phyloP scores from a whole-genome alignment of 23 red algal species.

The Gracilaria domingensis region DNA sequence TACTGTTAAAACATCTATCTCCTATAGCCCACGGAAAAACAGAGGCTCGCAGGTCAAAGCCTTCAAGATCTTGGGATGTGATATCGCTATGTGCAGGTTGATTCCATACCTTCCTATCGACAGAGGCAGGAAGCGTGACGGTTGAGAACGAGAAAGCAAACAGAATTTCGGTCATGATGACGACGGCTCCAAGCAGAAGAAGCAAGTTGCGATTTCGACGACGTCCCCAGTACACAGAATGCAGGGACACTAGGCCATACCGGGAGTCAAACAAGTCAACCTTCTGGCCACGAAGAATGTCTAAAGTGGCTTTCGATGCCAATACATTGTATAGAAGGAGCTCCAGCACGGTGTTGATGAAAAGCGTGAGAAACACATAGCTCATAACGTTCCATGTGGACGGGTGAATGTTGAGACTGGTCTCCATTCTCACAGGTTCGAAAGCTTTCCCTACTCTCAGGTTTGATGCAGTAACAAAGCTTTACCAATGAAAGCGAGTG shows the following conservation, averaged over 20 bases:
- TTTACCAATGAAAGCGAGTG: too few relatives aligned
- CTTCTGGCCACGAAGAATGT: constrained; percentile 1
- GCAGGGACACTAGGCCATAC: background rate
- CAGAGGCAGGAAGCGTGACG: background rate
- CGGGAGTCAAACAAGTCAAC: background rate
- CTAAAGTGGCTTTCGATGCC: background rate
- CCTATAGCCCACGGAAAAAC: background rate
- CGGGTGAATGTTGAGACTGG: constrained; percentile 1
- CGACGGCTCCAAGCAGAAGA: background rate
- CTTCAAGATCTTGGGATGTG: background rate
- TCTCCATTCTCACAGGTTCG: background rate
- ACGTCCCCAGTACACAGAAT: constrained; percentile 5
- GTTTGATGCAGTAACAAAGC: too few relatives aligned
- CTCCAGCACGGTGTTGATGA: background rate
- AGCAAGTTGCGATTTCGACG: background rate
- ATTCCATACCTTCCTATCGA: background rate
- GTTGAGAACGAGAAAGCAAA: constrained; percentile 18
- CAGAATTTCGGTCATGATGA: background rate
- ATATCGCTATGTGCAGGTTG: constrained; percentile 3
- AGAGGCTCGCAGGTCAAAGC: background rate
- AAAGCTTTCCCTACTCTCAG: too few relatives aligned
- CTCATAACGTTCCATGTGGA: constrained; percentile 6
- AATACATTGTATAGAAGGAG: background rate
- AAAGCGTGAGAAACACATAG: background rate
- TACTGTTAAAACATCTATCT: background rate